Percentiles rank a stretch among this genome's conserved stretches.
Conservation (phyloP, 2,329 filamentous ascomycete genomes). For the Hymenoscyphus infarciens region DNA sequence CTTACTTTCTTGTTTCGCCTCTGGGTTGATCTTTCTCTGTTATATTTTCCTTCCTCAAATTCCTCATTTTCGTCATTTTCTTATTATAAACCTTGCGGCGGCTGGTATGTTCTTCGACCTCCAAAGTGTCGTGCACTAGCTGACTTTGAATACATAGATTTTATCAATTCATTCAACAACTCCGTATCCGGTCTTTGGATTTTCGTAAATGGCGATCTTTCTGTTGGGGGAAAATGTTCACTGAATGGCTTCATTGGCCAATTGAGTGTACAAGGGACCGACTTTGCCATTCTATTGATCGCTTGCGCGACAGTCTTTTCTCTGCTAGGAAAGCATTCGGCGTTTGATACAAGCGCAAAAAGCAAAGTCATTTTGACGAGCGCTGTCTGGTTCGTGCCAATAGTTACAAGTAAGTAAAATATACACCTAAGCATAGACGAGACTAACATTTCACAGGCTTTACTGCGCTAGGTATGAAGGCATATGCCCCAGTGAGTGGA, state of each 20-base stretch:
- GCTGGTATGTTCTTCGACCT: slow-evolving; percentile 3
- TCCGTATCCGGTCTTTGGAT: slow-evolving; percentile 7
- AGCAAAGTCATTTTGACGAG: slow-evolving; percentile 2
- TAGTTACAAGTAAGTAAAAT: background rate
- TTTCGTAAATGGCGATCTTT: slow-evolving; percentile 4
- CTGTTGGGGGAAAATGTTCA: slow-evolving; percentile 2
- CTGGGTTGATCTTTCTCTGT: slow-evolving; percentile 10
- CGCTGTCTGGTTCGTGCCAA: slow-evolving; percentile 6
- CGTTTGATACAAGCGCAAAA: slow-evolving; percentile 4
- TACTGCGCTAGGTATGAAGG: slow-evolving; percentile 5
- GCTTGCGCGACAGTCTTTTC: slow-evolving; percentile 6
- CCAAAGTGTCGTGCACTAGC: background rate
- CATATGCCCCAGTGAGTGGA: slow-evolving; percentile 36
- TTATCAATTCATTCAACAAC: slow-evolving; percentile 11
- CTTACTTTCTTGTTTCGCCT: slow-evolving; percentile 11
- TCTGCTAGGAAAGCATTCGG: slow-evolving; percentile 1
- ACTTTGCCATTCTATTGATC: slow-evolving; percentile 10
- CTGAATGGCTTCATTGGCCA: slow-evolving; percentile 10
- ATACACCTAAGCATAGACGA: too few species aligned
- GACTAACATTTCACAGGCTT: background rate
- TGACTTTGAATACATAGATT: slow-evolving; percentile 2
- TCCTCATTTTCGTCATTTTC: slow-evolving; percentile 13
- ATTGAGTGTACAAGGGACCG: slow-evolving; percentile 8
- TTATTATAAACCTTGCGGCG: slow-evolving; percentile 10
- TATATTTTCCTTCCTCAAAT: slow-evolving; percentile 14